Conservation (phyloP, 441 rosid species). For the Mallotus japonicus region DNA sequence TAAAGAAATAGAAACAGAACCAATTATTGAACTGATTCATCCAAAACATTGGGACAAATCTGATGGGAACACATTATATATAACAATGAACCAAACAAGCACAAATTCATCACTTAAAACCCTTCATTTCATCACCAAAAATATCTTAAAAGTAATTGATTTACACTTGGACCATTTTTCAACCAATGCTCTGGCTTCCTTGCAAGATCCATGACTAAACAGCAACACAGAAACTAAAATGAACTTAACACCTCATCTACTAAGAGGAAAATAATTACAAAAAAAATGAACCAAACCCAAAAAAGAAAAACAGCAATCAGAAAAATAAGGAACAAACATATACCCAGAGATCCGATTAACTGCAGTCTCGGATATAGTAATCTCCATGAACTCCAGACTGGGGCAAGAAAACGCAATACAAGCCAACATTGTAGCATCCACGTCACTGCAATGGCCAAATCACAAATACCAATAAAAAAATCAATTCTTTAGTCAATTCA, state of each 20-base stretch:
- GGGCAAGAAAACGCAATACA: conserved; percentile 96
- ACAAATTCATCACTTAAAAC: no score
- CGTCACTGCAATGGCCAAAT: conserved; percentile 58
- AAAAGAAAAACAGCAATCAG: conserved; percentile 4
- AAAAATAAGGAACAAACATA: not conserved
- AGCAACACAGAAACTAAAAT: not conserved
- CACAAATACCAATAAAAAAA: not conserved
- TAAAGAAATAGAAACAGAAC: no score
- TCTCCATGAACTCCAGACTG: conserved; percentile 75
- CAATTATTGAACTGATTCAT: not conserved
- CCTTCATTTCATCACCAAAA: no score
- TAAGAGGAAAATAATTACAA: no score
- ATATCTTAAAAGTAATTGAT: not conserved
- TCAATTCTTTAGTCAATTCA: not conserved
- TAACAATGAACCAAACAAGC: no score
- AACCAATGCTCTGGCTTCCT: not conserved
- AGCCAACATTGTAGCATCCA: conserved; percentile 84
- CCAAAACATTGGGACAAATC: not conserved
- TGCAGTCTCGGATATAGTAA: conserved; percentile 44
- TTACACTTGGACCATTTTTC: not conserved
- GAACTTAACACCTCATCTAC: no score
- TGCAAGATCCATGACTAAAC: not conserved
- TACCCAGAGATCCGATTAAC: conserved; percentile 88
- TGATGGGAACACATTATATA: no score
- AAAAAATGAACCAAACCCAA: no score